These are phyloP conservation scores for Amaranthus palmeri DNA, from an alignment of 148 eudicot species.

Conservation along the genomic window DNA sequence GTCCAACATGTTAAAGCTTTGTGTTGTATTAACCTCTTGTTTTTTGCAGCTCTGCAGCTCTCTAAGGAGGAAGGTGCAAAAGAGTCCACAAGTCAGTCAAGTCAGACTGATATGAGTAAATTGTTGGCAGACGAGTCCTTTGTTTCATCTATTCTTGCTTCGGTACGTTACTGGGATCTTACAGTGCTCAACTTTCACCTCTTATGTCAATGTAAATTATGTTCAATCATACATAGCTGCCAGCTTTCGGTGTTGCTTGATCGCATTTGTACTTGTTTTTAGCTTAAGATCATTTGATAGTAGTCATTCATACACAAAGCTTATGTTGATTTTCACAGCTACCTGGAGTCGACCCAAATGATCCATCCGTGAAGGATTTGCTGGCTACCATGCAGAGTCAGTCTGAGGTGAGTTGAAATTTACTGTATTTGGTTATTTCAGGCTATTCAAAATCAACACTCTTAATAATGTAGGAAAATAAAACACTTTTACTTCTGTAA, in stretches of 20 bases:
- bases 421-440: not conserved
- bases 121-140: slow-evolving; percentile 81
- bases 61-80: slow-evolving; percentile 63
- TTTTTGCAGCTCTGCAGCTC: slow-evolving; percentile 76
- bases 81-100: slow-evolving; percentile 58
- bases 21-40: not conserved
- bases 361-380: slow-evolving; percentile 78
- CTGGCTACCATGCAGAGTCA: slow-evolving; percentile 86
- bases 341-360: slow-evolving; percentile 98
- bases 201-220: not conserved
- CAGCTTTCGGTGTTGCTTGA: not conserved
- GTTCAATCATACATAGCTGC: not conserved
- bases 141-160: slow-evolving; percentile 75
- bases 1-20: not conserved
- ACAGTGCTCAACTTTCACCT: slow-evolving; percentile 17
- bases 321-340: slow-evolving; percentile 42
- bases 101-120: slow-evolving; percentile 62
- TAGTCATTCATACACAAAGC: not conserved
- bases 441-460: no score
- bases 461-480: no score
- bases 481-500: no score
- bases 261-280: not conserved
- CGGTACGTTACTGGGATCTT: slow-evolving; percentile 32
- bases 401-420: slow-evolving; percentile 56
- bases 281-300: not conserved